These are phyloP conservation scores for Leishmania arabica DNA, from an alignment of 208 protist genomes.

Conservation along the genomic window DNA sequence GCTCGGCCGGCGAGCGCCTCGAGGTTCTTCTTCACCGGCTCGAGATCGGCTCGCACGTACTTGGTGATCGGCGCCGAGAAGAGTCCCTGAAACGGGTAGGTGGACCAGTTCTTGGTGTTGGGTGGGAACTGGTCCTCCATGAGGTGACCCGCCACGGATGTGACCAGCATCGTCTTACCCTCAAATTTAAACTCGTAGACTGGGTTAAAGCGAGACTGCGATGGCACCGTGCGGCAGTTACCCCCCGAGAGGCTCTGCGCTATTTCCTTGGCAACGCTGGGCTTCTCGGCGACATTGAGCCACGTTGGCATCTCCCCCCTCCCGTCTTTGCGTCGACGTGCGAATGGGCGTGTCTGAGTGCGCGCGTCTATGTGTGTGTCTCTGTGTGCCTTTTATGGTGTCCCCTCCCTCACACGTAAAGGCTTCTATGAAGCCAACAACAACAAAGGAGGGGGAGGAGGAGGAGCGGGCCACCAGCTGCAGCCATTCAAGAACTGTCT, in stretches of 20 bases:
- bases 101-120: constrained; percentile 84
- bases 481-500: background rate
- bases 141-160: constrained; percentile 97
- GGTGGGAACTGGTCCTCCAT: constrained; percentile 93
- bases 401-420: background rate
- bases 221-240: constrained; percentile 36
- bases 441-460: background rate
- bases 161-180: constrained; percentile 93
- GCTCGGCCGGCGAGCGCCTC: constrained; percentile 61
- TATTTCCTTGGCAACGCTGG: constrained; percentile 93
- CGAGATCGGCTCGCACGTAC: constrained; percentile 69
- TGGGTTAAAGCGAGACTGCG: constrained; percentile 77
- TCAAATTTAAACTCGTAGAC: constrained; percentile 83
- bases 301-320: constrained; percentile 58
- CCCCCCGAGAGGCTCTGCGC: constrained; percentile 77
- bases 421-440: background rate
- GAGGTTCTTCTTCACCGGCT: constrained; percentile 82
- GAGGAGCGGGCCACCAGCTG: background rate
- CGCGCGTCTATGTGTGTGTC: background rate
- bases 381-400: background rate
- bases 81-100: constrained; percentile 85
- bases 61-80: constrained; percentile 91
- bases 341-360: background rate
- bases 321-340: background rate
- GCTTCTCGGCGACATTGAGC: constrained; percentile 96